Evolutionary conservation across 495 filamentous ascomycete genomes (phyloP).

Genomic region (Talaromyces proteolyticus): DNA sequence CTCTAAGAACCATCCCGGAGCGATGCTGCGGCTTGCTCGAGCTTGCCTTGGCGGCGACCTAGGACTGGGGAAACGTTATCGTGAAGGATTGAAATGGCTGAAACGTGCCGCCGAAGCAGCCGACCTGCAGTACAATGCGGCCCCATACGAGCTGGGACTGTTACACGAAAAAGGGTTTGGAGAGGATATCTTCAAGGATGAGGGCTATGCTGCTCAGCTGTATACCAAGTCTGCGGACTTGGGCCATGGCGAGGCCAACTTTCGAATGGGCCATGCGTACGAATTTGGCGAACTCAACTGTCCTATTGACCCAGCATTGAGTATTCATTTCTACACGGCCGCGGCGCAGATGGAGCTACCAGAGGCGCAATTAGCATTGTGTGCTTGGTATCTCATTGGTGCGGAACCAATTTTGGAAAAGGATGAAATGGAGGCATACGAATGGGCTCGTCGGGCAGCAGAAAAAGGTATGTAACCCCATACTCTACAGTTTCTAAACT

Average conservation of each 20-base stretch:
- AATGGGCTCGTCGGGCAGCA: conserved; percentile 87
- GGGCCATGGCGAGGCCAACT: conserved; percentile 79
- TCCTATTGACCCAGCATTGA: conserved; percentile 84
- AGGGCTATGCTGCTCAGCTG: conserved; percentile 85
- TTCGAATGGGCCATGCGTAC: conserved; percentile 90
- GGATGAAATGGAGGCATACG: conserved; percentile 93
- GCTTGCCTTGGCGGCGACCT: conserved; percentile 87
- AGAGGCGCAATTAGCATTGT: conserved; percentile 96
- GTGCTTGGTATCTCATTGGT: conserved; percentile 97
- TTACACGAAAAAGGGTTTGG: conserved; percentile 87
- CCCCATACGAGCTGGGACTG: conserved; percentile 83
- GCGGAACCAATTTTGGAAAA: conserved; percentile 90
- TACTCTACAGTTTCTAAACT: not conserved
- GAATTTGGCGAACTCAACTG: conserved; percentile 86
- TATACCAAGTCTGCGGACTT: conserved; percentile 93
- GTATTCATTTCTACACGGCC: conserved; percentile 94
- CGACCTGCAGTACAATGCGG: conserved; percentile 85
- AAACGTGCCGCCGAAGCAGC: conserved; percentile 87
- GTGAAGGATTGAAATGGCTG: conserved; percentile 94
- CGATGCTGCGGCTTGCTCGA: conserved; percentile 85
- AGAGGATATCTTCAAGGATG: conserved; percentile 87
- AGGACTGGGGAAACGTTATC: conserved; percentile 74
- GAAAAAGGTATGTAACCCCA: conserved; percentile 60
- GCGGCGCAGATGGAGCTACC: conserved; percentile 81
- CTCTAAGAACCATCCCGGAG: conserved; percentile 89